Evolutionary conservation across 257 asterid species (phyloP), one percentile per base, ranked within the genome.

Genomic region (Verbascum thapsus): DNA sequence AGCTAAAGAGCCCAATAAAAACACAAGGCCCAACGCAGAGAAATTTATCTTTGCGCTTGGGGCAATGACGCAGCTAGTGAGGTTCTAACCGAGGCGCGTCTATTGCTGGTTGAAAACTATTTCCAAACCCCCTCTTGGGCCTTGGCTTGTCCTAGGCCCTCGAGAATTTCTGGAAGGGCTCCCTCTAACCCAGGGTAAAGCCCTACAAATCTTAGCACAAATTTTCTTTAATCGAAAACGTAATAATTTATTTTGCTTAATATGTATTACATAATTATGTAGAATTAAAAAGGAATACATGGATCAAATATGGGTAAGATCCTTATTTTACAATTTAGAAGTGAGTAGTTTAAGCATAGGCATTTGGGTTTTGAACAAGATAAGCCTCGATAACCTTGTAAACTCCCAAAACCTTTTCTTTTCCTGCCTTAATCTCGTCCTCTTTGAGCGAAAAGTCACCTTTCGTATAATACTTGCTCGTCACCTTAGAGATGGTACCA

Each of bases 11-110:
- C 1, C 34, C 0, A 1, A 17, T 43, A 58, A 45, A 57, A 45
- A 58, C 8, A 0, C 45, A 0, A 15, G n/a, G 8, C n/a, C 20
- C 8, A n/a, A n/a, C 11, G 30, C 2, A 17, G 6, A 0, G 8
- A 0, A 0, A 0, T 1, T 16, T 10, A 57, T 71, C 76, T 71
- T 71, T 71, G 76, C 76, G 76, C 76, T 71, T 71, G 71, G 76
- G 76, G 76, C 71, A 71, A 71, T 71, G 76, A 71, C 71, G 63
- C 71, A 71, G 71, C 71, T 71, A 63, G 61, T 71, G 76, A 71
- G 76, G 76, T 71, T 56, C 71, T 71, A 71, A 71, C 49, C 49
- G 49, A 43, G 49, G 49, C 49, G 49, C 49, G 49, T 43, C 49
- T 43, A 43, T 43, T 43, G 49, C 49, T 43, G 49, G 49, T 43